Conservation (phyloP, 306 rosid species). For the Quercus cerris region DNA sequence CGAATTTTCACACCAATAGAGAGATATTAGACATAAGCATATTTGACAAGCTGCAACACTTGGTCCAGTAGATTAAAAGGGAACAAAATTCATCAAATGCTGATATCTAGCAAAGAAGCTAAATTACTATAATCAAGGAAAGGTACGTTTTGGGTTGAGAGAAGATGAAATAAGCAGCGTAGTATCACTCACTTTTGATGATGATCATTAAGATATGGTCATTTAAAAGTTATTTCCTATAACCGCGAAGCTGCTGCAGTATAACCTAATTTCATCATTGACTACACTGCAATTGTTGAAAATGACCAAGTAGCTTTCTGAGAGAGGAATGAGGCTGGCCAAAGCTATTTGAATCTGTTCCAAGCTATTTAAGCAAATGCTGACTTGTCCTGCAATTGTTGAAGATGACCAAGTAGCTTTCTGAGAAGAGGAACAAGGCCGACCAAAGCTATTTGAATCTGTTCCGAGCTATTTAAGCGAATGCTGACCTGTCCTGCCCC, state of each 20-base stretch:
- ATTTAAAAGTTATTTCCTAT: slow-evolving; percentile 31
- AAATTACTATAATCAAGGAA: slow-evolving; percentile 31
- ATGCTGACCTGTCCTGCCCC: slow-evolving; percentile 91
- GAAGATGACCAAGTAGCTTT: slow-evolving; percentile 51
- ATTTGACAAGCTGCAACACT: slow-evolving; percentile 35
- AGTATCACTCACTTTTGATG: slow-evolving; percentile 39
- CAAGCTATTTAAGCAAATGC: slow-evolving; percentile 81
- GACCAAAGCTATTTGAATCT: slow-evolving; percentile 76
- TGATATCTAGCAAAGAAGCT: slow-evolving; percentile 44
- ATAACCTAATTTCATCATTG: slow-evolving; percentile 45
- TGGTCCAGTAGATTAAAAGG: slow-evolving; percentile 37
- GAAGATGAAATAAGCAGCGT: slow-evolving; percentile 27
- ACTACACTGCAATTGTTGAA: slow-evolving; percentile 59
- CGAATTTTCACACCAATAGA: slow-evolving; percentile 27
- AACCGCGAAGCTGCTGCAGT: slow-evolving; percentile 36
- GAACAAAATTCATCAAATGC: slow-evolving; percentile 42
- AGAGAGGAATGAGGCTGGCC: slow-evolving; percentile 68
- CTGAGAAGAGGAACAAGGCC: slow-evolving; percentile 69
- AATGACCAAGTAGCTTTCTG: slow-evolving; percentile 50
- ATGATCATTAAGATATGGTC: slow-evolving; percentile 32
- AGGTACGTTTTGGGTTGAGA: slow-evolving; percentile 20
- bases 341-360: slow-evolving; percentile 89
- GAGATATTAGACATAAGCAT: slow-evolving; percentile 21
- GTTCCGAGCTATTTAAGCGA: slow-evolving; percentile 90
- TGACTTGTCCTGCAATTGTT: slow-evolving; percentile 72